Base-by-base conservation (phyloP, 2,329 filamentous ascomycete genomes). In the Cytospora leucostoma region DNA sequence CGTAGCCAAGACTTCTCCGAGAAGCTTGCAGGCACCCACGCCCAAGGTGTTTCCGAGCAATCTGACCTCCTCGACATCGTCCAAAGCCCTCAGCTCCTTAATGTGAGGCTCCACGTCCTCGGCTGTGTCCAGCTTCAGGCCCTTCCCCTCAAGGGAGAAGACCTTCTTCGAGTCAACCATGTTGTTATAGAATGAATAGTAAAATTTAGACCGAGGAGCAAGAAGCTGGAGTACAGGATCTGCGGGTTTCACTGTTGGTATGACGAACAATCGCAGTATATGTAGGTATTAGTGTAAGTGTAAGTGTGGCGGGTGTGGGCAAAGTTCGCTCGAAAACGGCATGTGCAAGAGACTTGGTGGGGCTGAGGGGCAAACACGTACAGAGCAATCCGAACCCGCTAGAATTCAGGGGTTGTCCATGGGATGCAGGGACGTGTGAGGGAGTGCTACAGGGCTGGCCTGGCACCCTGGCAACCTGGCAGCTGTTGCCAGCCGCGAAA, bases 1-100 rank as follows among this genome's bases (percentile, higher is more conserved):
- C 62, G 90, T 91, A 66, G 88, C 85, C 62, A 99, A 82, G 58
- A 96, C 88, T 70, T 92, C 87, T 52, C 92, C 93, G 52, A 99
- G 86, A 37, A 88, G 88, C 77, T 93, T 88, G 74, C 90, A 96
- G 56, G 95, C 95, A 56, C 88, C 91, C 60, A 97, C 88, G 59
- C 95, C 95, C 58, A 98, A 82, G 1, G 95, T 98, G 81, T 99
- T 99, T 66, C 94, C 95, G 62, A 92, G 83, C 54, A 99, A 83
- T 69, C 87, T 87, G 69, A 99, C 87, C 77, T 97, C 93, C 74
- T 96, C 92, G 63, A 96, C 84, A 71, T 93, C 84, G 62, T 85
- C 78, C 78, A 88, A 89, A 64, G 87, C 85, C 67, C 86, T 81
- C 66, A 99, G 86, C 56, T 85, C 83, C 70, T 88, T 84, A 72